These are phyloP conservation scores for Epichloe brachyelytri DNA, from an alignment of 2,329 filamentous ascomycete genomes.

Conservation along the genomic window DNA sequence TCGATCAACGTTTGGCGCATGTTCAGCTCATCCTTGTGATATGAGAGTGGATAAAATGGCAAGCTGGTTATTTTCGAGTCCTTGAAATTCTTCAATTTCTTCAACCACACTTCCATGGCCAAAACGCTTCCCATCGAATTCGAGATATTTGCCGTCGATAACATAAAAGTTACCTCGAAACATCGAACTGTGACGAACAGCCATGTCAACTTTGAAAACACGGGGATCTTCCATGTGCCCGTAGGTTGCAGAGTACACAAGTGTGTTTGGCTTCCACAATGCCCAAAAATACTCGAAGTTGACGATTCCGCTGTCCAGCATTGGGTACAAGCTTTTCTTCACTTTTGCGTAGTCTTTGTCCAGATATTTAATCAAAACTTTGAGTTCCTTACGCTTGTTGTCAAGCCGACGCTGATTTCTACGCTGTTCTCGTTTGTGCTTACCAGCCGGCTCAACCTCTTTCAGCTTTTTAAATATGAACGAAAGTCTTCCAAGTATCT, in stretches of 20 bases:
- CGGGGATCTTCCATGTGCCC: constrained; percentile 63
- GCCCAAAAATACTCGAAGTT: constrained; percentile 86
- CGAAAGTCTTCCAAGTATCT: constrained; percentile 69
- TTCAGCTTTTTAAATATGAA: constrained; percentile 48
- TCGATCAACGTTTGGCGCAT: constrained; percentile 57
- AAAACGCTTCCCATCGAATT: constrained; percentile 79
- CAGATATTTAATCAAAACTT: constrained; percentile 62
- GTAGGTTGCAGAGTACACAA: constrained; percentile 68
- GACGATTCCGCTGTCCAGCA: constrained; percentile 71
- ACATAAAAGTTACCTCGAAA: constrained; percentile 64
- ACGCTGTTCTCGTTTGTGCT: constrained; percentile 43
- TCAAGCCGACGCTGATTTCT: constrained; percentile 46
- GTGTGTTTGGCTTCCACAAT: constrained; percentile 74
- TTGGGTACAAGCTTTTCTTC: constrained; percentile 66
- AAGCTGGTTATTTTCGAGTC: constrained; percentile 67
- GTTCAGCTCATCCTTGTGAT: constrained; percentile 58
- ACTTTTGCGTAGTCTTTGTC: constrained; percentile 67
- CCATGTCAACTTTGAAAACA: constrained; percentile 69
- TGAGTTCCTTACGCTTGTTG: constrained; percentile 51
- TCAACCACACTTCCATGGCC: constrained; percentile 60
- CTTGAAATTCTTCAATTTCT: constrained; percentile 64
- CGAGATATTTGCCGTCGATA: constrained; percentile 68
- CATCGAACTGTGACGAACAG: constrained; percentile 55
- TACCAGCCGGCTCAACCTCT: constrained; percentile 33
- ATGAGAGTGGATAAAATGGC: constrained; percentile 63